These are phyloP conservation scores for Corniculantispora saksenae DNA, from an alignment of 2,329 filamentous ascomycete genomes.

Conservation along the genomic window DNA sequence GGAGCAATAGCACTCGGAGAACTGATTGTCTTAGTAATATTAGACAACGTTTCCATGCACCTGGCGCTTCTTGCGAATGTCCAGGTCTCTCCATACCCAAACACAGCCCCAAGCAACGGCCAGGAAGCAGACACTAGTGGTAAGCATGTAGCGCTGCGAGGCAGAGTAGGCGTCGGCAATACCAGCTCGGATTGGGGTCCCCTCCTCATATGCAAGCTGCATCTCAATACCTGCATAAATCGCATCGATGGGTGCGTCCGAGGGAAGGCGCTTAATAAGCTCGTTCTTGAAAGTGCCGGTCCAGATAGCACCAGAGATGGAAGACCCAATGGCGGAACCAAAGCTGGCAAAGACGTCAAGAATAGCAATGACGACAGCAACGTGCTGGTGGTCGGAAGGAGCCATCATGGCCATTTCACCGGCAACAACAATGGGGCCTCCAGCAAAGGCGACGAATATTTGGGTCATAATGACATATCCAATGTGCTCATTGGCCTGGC, in stretches of 20 bases:
- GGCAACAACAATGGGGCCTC: slow-evolving; percentile 59
- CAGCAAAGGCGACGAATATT: slow-evolving; percentile 62
- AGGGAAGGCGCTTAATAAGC: slow-evolving; percentile 51
- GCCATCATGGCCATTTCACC: slow-evolving; percentile 64
- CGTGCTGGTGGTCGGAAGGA: slow-evolving; percentile 59
- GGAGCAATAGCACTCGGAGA: too few species aligned
- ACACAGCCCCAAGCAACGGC: slow-evolving; percentile 36
- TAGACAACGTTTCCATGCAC: slow-evolving; percentile 42
- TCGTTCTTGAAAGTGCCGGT: slow-evolving; percentile 56
- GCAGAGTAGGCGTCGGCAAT: slow-evolving; percentile 63
- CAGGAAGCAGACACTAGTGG: slow-evolving; percentile 48
- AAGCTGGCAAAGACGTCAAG: slow-evolving; percentile 61
- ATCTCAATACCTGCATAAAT: slow-evolving; percentile 52
- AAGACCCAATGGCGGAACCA: slow-evolving; percentile 59
- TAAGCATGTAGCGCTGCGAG: slow-evolving; percentile 53
- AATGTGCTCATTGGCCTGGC: slow-evolving; percentile 50
- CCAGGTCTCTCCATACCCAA: slow-evolving; percentile 54
- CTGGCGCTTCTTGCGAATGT: slow-evolving; percentile 47
- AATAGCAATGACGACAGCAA: slow-evolving; percentile 62
- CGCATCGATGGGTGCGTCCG: slow-evolving; percentile 36
- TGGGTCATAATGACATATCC: slow-evolving; percentile 62
- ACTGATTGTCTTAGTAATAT: background rate
- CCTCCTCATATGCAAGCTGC: slow-evolving; percentile 55
- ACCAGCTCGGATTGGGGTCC: slow-evolving; percentile 50
- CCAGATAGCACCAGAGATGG: slow-evolving; percentile 67